A percentile compares a stretch with the other conserved stretches of the same genome.
phyloP scores from a whole-genome alignment of 495 filamentous ascomycete genomes.

The Penicillium waksmanii region DNA sequence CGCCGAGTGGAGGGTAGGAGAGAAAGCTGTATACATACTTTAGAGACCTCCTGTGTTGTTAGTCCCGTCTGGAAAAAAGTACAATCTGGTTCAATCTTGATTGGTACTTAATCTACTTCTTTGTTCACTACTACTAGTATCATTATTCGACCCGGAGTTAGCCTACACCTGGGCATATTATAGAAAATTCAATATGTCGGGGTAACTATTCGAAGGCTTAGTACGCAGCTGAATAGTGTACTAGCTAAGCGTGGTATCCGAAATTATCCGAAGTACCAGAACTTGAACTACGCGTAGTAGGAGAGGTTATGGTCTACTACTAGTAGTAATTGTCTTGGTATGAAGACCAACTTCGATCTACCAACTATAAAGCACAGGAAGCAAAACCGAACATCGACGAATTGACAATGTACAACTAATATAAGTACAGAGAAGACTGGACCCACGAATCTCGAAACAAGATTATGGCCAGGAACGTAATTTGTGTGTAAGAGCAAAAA shows the following conservation, averaged over 20 bases:
- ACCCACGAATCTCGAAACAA: slow-evolving; percentile 20
- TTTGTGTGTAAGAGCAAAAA: slow-evolving; percentile 22
- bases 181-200: no score
- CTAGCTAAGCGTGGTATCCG: no score
- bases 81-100: slow-evolving; percentile 16
- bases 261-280: no score
- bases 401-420: slow-evolving; percentile 30
- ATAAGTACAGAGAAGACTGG: slow-evolving; percentile 41
- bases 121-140: slow-evolving; percentile 21
- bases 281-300: no score
- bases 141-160: neutral
- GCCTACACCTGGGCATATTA: neutral
- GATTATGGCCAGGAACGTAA: slow-evolving; percentile 25
- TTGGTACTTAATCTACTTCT: slow-evolving; percentile 36
- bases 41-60: slow-evolving; percentile 43
- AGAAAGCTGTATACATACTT: slow-evolving; percentile 55
- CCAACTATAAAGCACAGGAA: neutral
- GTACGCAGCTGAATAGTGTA: no score
- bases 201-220: no score
- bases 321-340: neutral
- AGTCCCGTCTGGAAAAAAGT: slow-evolving; percentile 37
- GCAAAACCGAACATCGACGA: slow-evolving; percentile 12
- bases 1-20: slow-evolving; percentile 38
- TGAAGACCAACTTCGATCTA: no score
- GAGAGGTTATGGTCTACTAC: neutral